These are phyloP conservation scores for Bolboschoenoplectus hybrid DNA, from an alignment of 202 grass and related monocot genomes.

Conservation along the genomic window DNA sequence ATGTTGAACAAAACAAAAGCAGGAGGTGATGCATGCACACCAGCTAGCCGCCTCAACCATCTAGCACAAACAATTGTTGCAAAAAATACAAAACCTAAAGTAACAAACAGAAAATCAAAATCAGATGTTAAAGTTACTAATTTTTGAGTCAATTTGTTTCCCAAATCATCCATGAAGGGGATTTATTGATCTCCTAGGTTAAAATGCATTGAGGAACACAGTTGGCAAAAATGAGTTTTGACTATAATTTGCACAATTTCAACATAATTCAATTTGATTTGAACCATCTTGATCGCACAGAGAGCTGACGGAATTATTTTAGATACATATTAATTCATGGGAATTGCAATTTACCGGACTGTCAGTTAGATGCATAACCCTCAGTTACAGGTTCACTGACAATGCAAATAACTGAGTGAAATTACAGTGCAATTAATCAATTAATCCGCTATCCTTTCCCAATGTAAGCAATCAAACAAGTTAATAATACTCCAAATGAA, in stretches of 20 bases:
- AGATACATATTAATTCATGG: background rate
- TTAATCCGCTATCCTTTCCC: background rate
- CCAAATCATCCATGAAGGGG: background rate
- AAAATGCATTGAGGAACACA: constrained; percentile 25
- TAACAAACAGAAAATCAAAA: constrained; percentile 33
- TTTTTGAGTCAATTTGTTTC: background rate
- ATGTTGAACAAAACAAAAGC: constrained; percentile 95
- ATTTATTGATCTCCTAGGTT: background rate
- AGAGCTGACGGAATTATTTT: constrained; percentile 8
- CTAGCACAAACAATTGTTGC: constrained; percentile 62
- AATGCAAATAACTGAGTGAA: constrained; percentile 2
- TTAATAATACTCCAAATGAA: background rate
- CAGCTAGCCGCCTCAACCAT: constrained; percentile 72
- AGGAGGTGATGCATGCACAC: constrained; percentile 63
- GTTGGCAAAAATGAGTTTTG: constrained; percentile 7
- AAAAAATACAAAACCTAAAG: constrained; percentile 71
- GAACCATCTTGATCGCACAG: background rate
- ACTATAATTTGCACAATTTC: constrained; percentile 8
- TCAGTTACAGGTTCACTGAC: background rate
- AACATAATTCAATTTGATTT: constrained; percentile 18
- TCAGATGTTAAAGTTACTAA: constrained; percentile 4
- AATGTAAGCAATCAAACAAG: constrained; percentile 22
- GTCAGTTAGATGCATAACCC: background rate
- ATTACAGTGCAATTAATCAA: background rate
- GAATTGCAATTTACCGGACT: background rate